Evolutionary conservation across 305 asterid genomes (phyloP).

Genomic region (Fraxinus paxiana): DNA sequence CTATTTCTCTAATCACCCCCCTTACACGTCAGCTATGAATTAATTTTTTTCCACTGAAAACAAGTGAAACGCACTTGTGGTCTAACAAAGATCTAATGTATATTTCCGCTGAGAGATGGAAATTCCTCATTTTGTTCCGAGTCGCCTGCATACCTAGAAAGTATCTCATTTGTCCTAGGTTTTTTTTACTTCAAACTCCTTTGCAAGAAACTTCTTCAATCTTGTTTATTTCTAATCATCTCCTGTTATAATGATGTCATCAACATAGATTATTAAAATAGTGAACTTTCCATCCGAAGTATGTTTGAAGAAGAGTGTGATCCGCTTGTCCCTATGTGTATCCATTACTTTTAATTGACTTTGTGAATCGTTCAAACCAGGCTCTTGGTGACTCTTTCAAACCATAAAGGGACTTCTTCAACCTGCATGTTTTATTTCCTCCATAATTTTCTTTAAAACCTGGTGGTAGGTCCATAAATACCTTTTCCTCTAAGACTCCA

Average conservation of each 20-base stretch:
- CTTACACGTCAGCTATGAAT: too few species aligned
- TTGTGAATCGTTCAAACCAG: background rate
- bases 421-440: background rate
- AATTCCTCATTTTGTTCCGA: background rate
- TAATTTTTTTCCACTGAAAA: too few species aligned
- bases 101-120: too few species aligned
- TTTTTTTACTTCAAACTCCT: background rate
- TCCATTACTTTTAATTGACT: background rate
- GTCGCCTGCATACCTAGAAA: background rate
- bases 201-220: background rate
- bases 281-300: background rate
- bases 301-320: background rate
- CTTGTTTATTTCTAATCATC: background rate
- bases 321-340: background rate
- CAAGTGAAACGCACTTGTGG: too few species aligned
- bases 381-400: background rate
- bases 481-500: background rate
- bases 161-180: background rate
- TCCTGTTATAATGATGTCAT: background rate
- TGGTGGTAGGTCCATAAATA: background rate
- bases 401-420: background rate
- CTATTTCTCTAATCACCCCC: too few species aligned
- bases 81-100: too few species aligned
- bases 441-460: background rate
- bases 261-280: background rate